A percentile compares a stretch with the other conserved stretches of the same genome.
These are phyloP conservation scores for Phytopythium ostracodes DNA, from an alignment of 352 stramenopile genomes.

Conservation along the genomic window DNA sequence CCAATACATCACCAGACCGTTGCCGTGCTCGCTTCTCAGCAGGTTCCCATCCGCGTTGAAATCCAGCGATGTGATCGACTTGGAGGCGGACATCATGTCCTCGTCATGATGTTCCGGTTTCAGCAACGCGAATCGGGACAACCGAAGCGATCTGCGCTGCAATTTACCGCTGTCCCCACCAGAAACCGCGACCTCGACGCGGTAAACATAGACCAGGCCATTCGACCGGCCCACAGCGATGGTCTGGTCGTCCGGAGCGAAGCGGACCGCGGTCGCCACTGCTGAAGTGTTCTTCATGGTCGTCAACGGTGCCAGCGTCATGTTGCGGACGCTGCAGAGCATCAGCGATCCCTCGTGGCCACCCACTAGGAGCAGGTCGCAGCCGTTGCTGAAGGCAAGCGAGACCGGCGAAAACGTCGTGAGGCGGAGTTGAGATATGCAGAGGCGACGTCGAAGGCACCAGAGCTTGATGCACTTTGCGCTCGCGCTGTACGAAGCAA, in stretches of 20 bases:
- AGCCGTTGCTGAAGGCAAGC: constrained; percentile 39
- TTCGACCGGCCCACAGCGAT: constrained; percentile 56
- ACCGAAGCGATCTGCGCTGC: constrained; percentile 7
- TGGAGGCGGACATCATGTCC: constrained; percentile 3
- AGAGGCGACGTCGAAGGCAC: constrained; percentile 46
- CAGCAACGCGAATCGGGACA: constrained; percentile 55
- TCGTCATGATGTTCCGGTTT: constrained; percentile 32
- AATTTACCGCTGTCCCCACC: background rate
- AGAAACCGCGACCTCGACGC: constrained; percentile 23
- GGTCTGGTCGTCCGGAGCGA: constrained; percentile 34
- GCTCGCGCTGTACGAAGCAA: constrained; percentile 41
- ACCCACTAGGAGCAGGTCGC: constrained; percentile 50
- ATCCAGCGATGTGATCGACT: constrained; percentile 37
- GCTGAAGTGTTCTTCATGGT: constrained; percentile 67
- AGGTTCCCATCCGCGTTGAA: constrained; percentile 62
- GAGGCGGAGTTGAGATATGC: constrained; percentile 5
- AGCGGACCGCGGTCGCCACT: constrained; percentile 36
- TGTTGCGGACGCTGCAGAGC: constrained; percentile 22
- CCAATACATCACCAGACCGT: constrained; percentile 44
- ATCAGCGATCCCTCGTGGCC: constrained; percentile 55
- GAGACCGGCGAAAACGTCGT: constrained; percentile 17
- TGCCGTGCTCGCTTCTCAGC: constrained; percentile 51
- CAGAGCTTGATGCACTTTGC: constrained; percentile 48
- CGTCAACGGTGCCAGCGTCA: constrained; percentile 22
- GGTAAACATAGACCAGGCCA: constrained; percentile 72